Evolutionary conservation across 306 rosid species (phyloP).

Genomic region (Leucaena leucocephala): DNA sequence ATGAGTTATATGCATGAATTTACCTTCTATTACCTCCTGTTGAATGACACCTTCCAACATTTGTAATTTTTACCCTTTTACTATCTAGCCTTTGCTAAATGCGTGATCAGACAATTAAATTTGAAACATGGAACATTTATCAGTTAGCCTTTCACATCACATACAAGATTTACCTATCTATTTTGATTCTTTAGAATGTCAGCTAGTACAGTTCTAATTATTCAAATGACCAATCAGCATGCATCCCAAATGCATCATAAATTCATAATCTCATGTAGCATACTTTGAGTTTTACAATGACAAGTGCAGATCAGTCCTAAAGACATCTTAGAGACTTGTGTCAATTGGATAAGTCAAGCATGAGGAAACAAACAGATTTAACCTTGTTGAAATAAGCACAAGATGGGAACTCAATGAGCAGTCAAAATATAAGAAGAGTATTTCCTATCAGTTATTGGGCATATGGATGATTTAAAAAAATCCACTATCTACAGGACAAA

Average conservation of each 20-base stretch:
- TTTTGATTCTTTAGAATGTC: too few species aligned
- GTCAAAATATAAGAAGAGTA: slow-evolving; percentile 60
- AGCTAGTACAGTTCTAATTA: neutral
- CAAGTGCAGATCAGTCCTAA: neutral
- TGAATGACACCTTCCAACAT: slow-evolving; percentile 10
- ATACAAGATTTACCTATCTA: neutral
- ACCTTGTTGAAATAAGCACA: slow-evolving; percentile 50
- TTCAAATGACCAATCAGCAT: slow-evolving; percentile 12
- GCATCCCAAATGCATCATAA: neutral
- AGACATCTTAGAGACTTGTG: slow-evolving; percentile 1
- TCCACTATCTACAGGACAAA: slow-evolving; percentile 72
- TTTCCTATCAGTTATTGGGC: slow-evolving; percentile 67
- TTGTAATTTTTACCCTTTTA: neutral
- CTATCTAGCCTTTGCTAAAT: neutral
- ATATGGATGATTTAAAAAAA: slow-evolving; percentile 44
- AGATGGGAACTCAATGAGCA: slow-evolving; percentile 71
- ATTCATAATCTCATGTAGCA: neutral
- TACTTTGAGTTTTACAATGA: neutral
- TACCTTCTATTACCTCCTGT: neutral
- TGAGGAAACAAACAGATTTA: neutral
- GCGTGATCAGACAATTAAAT: neutral
- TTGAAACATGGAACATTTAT: neutral
- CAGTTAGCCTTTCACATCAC: too few species aligned
- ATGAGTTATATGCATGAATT: slow-evolving; percentile 39
- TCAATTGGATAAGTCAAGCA: neutral